Percentiles rank a stretch among this genome's conserved stretches.
phyloP scores from a whole-genome alignment of 2,329 filamentous ascomycete genomes.

The Arachnopeziza araneosa region DNA sequence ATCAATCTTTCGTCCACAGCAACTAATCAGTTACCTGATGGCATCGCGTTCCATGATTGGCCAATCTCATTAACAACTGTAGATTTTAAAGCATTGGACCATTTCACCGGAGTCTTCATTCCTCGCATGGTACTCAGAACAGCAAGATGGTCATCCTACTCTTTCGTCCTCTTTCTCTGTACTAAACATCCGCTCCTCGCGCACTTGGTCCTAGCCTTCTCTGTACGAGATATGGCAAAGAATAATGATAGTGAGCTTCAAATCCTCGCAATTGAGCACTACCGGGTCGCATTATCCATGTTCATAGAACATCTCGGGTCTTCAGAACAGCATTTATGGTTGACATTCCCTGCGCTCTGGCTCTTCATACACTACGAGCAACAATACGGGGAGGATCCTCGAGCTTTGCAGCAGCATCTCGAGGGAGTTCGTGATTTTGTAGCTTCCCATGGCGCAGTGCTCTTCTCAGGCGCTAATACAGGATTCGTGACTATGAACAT shows the following conservation, averaged over 20 bases:
- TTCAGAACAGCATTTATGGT: constrained; percentile 4
- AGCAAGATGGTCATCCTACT: background rate
- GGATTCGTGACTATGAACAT: background rate
- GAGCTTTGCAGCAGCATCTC: constrained; percentile 7
- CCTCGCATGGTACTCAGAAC: too few relatives aligned
- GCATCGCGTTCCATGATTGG: too few relatives aligned
- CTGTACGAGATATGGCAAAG: constrained; percentile 4
- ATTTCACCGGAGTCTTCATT: background rate
- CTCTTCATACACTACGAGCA: constrained; percentile 11
- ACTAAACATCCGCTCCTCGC: constrained; percentile 5
- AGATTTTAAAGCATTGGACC: too few relatives aligned
- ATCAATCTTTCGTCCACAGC: too few relatives aligned
- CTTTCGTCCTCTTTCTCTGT: constrained; percentile 1
- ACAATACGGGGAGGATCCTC: constrained; percentile 6
- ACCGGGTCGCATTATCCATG: constrained; percentile 1
- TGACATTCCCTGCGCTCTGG: constrained; percentile 8
- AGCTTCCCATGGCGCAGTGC: background rate
- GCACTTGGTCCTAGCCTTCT: constrained; percentile 5
- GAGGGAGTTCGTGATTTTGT: constrained; percentile 5
- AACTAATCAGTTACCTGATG: too few relatives aligned
- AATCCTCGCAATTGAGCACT: constrained; percentile 6
- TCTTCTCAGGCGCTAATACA: background rate
- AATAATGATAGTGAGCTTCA: constrained; percentile 1
- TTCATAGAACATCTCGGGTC: constrained; percentile 7
- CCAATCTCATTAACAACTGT: too few relatives aligned